phyloP scores from a whole-genome alignment of 2,329 filamentous ascomycete genomes.

The Penicillium sp. region DNA sequence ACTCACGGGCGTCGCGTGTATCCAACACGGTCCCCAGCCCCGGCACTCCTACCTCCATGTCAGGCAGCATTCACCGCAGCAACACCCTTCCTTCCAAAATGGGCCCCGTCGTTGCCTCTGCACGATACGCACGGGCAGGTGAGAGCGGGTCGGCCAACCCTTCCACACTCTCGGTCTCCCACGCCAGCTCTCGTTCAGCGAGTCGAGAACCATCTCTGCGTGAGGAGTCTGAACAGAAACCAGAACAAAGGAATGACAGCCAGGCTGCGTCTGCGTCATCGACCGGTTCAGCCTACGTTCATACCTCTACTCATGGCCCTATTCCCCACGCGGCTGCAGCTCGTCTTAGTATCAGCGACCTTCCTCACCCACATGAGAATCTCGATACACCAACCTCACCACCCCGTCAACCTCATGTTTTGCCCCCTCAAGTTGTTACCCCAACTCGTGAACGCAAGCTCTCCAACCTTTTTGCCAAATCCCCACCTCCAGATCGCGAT shows the following conservation, averaged over 20 bases:
- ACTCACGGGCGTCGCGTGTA: conserved; percentile 74
- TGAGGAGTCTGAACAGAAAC: conserved; percentile 14
- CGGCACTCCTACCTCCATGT: conserved; percentile 56
- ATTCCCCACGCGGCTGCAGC: conserved; percentile 23
- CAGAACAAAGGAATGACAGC: conserved; percentile 5
- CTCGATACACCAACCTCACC: conserved; percentile 39
- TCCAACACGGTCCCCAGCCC: conserved; percentile 73
- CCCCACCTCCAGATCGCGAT: conserved; percentile 62
- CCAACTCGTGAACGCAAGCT: conserved; percentile 68
- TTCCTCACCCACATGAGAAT: conserved; percentile 40
- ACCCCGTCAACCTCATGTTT: conserved; percentile 12
- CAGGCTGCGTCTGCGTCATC: conserved; percentile 12
- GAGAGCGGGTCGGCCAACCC: conserved; percentile 53
- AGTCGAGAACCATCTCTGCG: conserved; percentile 28
- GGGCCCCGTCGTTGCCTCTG: conserved; percentile 69
- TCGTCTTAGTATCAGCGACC: conserved; percentile 14
- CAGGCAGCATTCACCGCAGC: conserved; percentile 68
- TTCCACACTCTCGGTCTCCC: conserved; percentile 29
- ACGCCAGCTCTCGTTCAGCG: conserved; percentile 31
- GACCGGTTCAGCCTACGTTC: conserved; percentile 26
- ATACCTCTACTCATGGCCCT: conserved; percentile 36
- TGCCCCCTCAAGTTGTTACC: conserved; percentile 45
- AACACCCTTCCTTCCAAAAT: conserved; percentile 93
- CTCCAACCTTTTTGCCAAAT: conserved; percentile 66
- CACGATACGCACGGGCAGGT: conserved; percentile 63